Evolutionary conservation across 345 rosid species (phyloP).

Genomic region (Odontarrhena argentea): DNA sequence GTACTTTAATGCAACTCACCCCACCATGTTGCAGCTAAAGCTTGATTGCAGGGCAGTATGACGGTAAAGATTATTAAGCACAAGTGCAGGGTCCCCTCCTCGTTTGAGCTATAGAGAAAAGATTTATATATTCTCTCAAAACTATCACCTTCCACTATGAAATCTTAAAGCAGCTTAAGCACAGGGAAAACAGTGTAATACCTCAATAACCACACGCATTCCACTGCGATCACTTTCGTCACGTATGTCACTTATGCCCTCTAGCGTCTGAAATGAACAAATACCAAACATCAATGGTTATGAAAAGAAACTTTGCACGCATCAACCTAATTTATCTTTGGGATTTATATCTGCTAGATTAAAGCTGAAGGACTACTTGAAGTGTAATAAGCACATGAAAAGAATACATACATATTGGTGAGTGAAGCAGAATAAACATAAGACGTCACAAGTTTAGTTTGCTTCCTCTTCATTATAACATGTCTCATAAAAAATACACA

Average conservation of each 20-base stretch:
- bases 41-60: conserved; percentile 92
- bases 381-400: background rate
- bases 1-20: conserved; percentile 57
- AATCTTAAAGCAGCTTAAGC: conserved; percentile 1
- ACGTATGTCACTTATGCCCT: conserved; percentile 91
- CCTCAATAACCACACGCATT: conserved; percentile 96
- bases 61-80: conserved; percentile 81
- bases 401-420: background rate
- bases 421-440: conserved; percentile 10
- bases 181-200: conserved; percentile 36
- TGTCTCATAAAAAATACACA: conserved; percentile 13
- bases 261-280: conserved; percentile 60
- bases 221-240: conserved; percentile 97
- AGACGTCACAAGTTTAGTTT: conserved; percentile 2
- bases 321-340: conserved; percentile 2
- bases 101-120: conserved; percentile 67
- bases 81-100: conserved; percentile 79
- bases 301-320: conserved; percentile 1
- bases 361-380: background rate
- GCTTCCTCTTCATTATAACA: conserved; percentile 9
- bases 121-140: conserved; percentile 10
- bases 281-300: conserved; percentile 23
- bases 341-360: background rate
- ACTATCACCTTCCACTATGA: conserved; percentile 18
- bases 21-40: conserved; percentile 96